Evolutionary conservation across 2,329 filamentous ascomycete species (phyloP).

Genomic region (Diaporthe citri): DNA sequence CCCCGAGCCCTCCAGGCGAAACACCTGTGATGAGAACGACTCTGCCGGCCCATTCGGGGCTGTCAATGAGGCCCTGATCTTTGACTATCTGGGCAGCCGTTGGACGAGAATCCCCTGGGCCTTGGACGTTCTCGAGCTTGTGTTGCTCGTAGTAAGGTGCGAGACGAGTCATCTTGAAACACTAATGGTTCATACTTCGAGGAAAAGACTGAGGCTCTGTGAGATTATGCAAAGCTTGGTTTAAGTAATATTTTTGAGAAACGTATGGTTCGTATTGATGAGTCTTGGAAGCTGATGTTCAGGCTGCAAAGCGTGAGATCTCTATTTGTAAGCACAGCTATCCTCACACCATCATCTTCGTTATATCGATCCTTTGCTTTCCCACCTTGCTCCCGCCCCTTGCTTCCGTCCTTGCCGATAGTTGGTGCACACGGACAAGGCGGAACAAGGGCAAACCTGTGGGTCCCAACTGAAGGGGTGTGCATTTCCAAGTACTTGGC

Average conservation of each 20-base stretch:
- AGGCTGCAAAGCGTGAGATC: not conserved
- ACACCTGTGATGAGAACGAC: slow-evolving; percentile 53
- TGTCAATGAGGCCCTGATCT: slow-evolving; percentile 42
- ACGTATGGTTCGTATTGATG: not conserved
- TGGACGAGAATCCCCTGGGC: slow-evolving; percentile 26
- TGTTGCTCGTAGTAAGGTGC: slow-evolving; percentile 15
- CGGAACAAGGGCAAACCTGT: not conserved
- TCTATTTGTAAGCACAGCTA: not conserved
- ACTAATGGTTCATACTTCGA: not conserved
- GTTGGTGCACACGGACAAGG: not conserved
- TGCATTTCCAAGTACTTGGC: not conserved
- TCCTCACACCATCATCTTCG: not conserved
- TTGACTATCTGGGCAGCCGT: slow-evolving; percentile 41
- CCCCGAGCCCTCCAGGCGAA: slow-evolving; percentile 51
- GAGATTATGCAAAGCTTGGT: not conserved
- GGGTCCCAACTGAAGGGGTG: too few species aligned
- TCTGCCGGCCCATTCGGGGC: slow-evolving; percentile 46
- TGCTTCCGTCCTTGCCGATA: not conserved
- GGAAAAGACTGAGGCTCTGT: not conserved
- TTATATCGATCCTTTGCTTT: not conserved
- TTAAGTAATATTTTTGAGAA: not conserved
- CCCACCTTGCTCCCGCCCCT: not conserved
- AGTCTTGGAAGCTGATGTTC: not conserved
- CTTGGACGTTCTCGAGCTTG: slow-evolving; percentile 8
- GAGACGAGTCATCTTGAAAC: slow-evolving; percentile 1